Base-by-base conservation (phyloP, 164 flowering plant species). In the Magnolia kwangsiensis region DNA sequence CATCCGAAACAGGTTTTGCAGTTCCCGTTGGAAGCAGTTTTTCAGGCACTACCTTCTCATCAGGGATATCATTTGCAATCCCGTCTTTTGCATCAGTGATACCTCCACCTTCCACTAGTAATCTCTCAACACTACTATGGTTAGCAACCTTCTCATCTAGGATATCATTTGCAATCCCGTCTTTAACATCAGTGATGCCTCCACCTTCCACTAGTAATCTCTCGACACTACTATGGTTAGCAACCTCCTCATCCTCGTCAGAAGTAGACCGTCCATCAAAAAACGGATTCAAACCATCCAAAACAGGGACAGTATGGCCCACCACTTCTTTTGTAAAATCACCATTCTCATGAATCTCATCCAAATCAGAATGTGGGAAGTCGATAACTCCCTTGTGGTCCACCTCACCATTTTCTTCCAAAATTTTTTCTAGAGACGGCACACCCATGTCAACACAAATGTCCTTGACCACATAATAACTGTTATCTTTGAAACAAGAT, bases 381-480 rank as follows among this genome's bases (percentile, higher is more conserved):
- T 74, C 63, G 58, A 71, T 63, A 11, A 71, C 2, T 55, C 58
- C 74, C 59, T 75, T 72, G 10, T 74, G n/a, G 75, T 76, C 81
- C 74, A 76, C 75, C 37, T 61, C 59, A 71, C 67, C 73, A 59
- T 78, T 77, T 70, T 82, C 87, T 77, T 80, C 70, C 78, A 83
- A 77, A 73, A 69, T 75, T 80, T 83, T 87, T 71, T 83, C 85
- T 23, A 72, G 72, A 4, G 85, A 81, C 72, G 84, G 87, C 61
- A 85, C 82, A 51, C 91, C 92, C 18, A 89, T 90, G 76, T 91
- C 93, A 20, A 87, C 68, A 71, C 92, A 85, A 9, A 90, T 88
- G 75, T 91, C 95, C 83, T 88, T 91, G 27, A 89, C 83, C 61
- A 77, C 81, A 77, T 80, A 78, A 81, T 63, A 80, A 75, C 69